A percentile compares a stretch with the other conserved stretches of the same genome.
phyloP scores from a whole-genome alignment of 805 yeast species.

The Candida lessepsii region DNA sequence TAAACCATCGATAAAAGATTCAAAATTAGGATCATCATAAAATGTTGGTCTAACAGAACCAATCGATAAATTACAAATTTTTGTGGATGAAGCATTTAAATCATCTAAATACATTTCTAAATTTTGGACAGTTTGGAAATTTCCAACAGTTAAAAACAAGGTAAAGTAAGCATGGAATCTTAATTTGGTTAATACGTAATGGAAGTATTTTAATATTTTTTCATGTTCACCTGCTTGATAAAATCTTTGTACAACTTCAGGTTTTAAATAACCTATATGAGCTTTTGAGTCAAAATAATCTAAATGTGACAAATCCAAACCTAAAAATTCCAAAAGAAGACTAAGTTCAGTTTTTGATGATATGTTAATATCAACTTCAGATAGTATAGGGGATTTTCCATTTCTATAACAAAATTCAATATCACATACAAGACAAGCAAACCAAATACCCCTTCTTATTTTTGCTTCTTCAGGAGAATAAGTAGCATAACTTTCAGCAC shows the following conservation, averaged over 20 bases:
- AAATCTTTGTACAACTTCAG: slow-evolving; percentile 1
- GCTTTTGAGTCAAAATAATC: slow-evolving; percentile 8
- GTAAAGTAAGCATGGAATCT: slow-evolving; percentile 28
- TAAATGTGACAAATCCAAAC: neutral
- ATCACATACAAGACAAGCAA: slow-evolving; percentile 33
- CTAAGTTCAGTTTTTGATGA: slow-evolving; percentile 8
- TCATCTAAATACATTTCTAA: slow-evolving; percentile 24
- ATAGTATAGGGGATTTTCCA: slow-evolving; percentile 40
- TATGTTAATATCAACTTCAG: slow-evolving; percentile 11
- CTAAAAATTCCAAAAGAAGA: neutral
- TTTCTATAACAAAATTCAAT: slow-evolving; percentile 37
- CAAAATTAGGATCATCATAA: slow-evolving; percentile 33
- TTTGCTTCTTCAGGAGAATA: slow-evolving; percentile 20
- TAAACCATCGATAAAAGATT: neutral
- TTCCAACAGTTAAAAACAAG: slow-evolving; percentile 30
- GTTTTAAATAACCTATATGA: slow-evolving; percentile 6
- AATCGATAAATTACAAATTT: slow-evolving; percentile 17
- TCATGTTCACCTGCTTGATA: neutral
- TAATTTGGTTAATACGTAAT: slow-evolving; percentile 21
- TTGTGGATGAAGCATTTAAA: slow-evolving; percentile 26
- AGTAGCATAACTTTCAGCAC: slow-evolving; percentile 27
- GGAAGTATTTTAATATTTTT: slow-evolving; percentile 5
- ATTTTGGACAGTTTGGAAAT: slow-evolving; percentile 18
- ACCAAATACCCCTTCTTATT: slow-evolving; percentile 32
- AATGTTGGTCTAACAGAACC: slow-evolving; percentile 27